Evolutionary conservation across 1,284 basidiomycete genomes (phyloP).

Genomic region (Volvariella surrecta): DNA sequence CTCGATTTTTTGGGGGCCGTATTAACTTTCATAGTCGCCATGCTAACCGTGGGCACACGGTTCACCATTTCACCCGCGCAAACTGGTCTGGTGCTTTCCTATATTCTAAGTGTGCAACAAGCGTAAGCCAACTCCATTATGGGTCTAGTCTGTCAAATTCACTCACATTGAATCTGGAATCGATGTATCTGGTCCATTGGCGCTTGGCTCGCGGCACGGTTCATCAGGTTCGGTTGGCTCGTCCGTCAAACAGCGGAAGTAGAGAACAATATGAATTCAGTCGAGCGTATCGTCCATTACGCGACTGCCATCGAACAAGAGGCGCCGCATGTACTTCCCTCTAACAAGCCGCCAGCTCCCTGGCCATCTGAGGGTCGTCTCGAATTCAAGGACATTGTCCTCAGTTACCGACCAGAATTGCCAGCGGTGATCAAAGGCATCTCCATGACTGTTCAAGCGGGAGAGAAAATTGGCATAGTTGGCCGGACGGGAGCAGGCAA

Average conservation of each 20-base stretch:
- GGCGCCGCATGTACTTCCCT: conserved; percentile 56
- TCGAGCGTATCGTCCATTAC: conserved; percentile 81
- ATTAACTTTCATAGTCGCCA: conserved; percentile 72
- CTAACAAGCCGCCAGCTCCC: conserved; percentile 43
- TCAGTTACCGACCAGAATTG: conserved; percentile 68
- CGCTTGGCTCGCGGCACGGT: neutral
- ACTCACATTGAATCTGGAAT: neutral
- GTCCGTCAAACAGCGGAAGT: conserved; percentile 80
- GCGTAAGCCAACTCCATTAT: conserved; percentile 22
- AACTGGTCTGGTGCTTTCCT: conserved; percentile 68
- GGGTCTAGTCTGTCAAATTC: neutral
- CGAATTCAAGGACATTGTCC: conserved; percentile 51
- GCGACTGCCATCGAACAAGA: conserved; percentile 74
- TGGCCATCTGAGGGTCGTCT: conserved; percentile 68
- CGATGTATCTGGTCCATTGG: neutral
- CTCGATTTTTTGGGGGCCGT: conserved; percentile 78
- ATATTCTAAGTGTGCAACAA: conserved; percentile 70
- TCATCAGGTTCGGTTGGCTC: conserved; percentile 72
- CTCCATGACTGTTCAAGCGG: conserved; percentile 55
- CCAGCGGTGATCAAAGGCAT: conserved; percentile 65
- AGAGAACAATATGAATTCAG: conserved; percentile 89
- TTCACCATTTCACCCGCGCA: conserved; percentile 73
- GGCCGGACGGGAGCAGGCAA: conserved; percentile 74
- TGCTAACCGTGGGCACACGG: conserved; percentile 70
- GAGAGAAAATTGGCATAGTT: conserved; percentile 88